Evolutionary conservation across 129 eudicot species (phyloP).

Genomic region (Flaveria ramosissima): DNA sequence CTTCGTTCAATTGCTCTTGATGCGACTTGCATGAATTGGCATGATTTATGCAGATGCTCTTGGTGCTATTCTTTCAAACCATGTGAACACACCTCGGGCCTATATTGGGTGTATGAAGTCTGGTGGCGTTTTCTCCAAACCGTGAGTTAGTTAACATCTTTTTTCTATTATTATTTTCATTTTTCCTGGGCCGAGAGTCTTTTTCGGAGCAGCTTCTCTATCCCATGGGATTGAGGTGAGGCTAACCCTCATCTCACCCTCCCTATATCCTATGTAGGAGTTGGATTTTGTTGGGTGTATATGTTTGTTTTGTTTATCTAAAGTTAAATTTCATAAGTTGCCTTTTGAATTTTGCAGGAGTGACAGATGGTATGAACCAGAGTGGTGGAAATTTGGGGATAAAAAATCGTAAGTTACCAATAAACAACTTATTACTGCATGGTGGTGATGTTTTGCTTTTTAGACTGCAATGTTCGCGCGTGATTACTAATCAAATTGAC

Average conservation of each 20-base stretch:
- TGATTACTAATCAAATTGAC: conserved; percentile 11
- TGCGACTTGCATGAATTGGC: conserved; percentile 18
- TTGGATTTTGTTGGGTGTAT: too few relatives aligned
- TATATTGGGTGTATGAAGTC: conserved; percentile 97
- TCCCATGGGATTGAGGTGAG: too few relatives aligned
- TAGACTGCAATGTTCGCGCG: conserved; percentile 8
- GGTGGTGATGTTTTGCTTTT: conserved; percentile 13
- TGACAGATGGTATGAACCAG: conserved; percentile 93
- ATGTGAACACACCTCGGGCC: conserved; percentile 69
- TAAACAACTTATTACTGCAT: conserved; percentile 9
- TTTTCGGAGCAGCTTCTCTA: too few relatives aligned
- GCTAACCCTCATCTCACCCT: too few relatives aligned
- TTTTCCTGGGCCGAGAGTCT: background rate
- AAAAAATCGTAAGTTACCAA: conserved; percentile 70
- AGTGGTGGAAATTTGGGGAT: conserved; percentile 98
- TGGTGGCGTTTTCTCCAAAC: conserved; percentile 80
- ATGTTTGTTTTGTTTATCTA: background rate
- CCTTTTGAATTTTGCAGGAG: conserved; percentile 41
- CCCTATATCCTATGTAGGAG: too few relatives aligned
- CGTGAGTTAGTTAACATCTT: conserved; percentile 50
- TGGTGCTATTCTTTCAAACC: conserved; percentile 64
- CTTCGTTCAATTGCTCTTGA: background rate
- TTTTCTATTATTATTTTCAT: conserved; percentile 1
- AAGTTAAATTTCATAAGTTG: background rate
- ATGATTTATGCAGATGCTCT: conserved; percentile 61